Evolutionary conservation across 495 filamentous ascomycete species (phyloP), one percentile per base, ranked within the genome.

Genomic region (Talaromyces wortmannii): DNA sequence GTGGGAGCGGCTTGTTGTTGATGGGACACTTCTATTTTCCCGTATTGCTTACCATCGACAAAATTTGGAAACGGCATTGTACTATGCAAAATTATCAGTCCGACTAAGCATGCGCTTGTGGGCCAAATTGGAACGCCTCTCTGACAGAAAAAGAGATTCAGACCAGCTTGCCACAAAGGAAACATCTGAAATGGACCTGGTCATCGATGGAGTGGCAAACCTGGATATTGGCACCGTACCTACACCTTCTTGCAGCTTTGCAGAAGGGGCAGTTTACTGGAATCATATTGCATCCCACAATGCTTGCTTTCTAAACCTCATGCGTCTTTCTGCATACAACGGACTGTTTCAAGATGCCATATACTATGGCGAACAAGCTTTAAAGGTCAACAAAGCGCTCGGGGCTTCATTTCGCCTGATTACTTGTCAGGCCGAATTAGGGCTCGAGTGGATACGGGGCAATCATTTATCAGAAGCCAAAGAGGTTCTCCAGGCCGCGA

Each of bases 321-420:
- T 91, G 4, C 77, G 75, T 17, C 68, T 95, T 13, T 96, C 88
- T 55, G 82, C 89, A 4, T 84, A 92, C 53, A 80, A 91, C 61
- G 92, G 95, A 46, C 79, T 96, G 66, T 88, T 91, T 59, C 85
- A 87, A 50, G 95, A 97, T 65, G 88, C 92, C 6, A 73, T 92
- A n/a, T 94, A 91, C 67, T 95, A 95, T 61, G 81, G 86, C 6
- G 86, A 96, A 58, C 86, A 95, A 63, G 90, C 90, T 1, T 73
- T 88, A 50, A 90, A 88, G 64, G 82, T 96, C 56, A 90, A 88
- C 48, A 76, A 81, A 45, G 82, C 84, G 11, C 80, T 86, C 7
- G 72, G 79, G 36, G 84, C 90, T 4, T 77, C 81, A 58, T 72
- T 80, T 15, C 81, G 85, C 42, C 60, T 78, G 18, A 63, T 74